phyloP scores from a whole-genome alignment of 2,329 filamentous ascomycete genomes.

The Apiospora sp. region DNA sequence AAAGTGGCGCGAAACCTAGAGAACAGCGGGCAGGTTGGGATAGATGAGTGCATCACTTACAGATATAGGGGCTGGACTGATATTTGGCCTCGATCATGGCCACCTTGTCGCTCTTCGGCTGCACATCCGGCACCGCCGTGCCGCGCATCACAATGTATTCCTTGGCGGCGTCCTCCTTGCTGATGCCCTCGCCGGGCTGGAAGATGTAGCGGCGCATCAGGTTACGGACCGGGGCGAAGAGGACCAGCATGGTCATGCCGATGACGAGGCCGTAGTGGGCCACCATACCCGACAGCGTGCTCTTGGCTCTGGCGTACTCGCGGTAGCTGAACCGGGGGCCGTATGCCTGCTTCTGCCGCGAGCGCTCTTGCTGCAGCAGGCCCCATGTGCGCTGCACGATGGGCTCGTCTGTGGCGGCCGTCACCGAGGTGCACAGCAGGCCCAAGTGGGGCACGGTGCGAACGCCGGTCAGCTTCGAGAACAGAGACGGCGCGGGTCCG shows the following conservation, averaged over 20 bases:
- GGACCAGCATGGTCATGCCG: conserved; percentile 52
- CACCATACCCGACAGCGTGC: conserved; percentile 56
- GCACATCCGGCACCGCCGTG: conserved; percentile 66
- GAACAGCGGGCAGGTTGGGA: conserved; percentile 6
- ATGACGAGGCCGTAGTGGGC: conserved; percentile 59
- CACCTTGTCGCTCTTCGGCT: conserved; percentile 49
- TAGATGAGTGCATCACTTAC: conserved; percentile 51
- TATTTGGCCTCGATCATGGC: conserved; percentile 64
- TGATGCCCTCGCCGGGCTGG: conserved; percentile 64
- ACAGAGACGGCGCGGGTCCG: conserved; percentile 45
- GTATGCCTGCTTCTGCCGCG: conserved; percentile 57
- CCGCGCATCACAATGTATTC: conserved; percentile 71
- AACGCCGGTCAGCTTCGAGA: conserved; percentile 59
- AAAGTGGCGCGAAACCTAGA: background rate
- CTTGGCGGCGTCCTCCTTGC: conserved; percentile 59
- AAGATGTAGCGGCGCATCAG: conserved; percentile 54
- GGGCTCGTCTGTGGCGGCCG: conserved; percentile 58
- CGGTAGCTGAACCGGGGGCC: conserved; percentile 67
- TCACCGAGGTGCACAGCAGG: conserved; percentile 61
- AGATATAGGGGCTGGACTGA: conserved; percentile 69
- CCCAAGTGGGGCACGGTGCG: conserved; percentile 60
- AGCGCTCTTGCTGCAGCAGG: conserved; percentile 56
- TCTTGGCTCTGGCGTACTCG: conserved; percentile 61
- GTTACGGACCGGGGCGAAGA: conserved; percentile 53
- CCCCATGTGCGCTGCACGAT: conserved; percentile 71